Percentiles rank a stretch among this genome's conserved stretches.
These are phyloP conservation scores for Xylaria polymorpha DNA, from an alignment of 2,329 filamentous ascomycete genomes.

Conservation along the genomic window DNA sequence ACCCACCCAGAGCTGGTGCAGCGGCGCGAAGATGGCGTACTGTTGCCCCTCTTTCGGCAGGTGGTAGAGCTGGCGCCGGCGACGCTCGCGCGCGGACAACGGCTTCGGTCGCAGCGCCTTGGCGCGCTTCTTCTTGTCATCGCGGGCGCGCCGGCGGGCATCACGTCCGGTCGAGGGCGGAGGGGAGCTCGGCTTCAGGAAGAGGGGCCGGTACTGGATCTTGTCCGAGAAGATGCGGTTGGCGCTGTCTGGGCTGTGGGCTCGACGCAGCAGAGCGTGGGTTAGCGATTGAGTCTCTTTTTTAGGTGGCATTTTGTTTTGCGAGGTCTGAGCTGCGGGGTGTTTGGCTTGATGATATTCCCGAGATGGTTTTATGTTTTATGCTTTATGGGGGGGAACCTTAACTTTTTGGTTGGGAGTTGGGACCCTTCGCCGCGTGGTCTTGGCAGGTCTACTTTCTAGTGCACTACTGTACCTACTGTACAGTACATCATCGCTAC, in stretches of 20 bases:
- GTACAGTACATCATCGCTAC: too few relatives aligned
- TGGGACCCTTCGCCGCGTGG: not conserved
- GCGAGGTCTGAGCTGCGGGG: too few relatives aligned
- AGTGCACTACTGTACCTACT: too few relatives aligned
- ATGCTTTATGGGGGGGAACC: not conserved
- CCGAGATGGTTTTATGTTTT: not conserved
- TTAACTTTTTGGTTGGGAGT: not conserved
- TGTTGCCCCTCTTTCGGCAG: constrained; percentile 75
- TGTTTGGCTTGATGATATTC: not conserved
- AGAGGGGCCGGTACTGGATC: constrained; percentile 83
- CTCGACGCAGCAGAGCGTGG: constrained; percentile 76
- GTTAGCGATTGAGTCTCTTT: constrained; percentile 57
- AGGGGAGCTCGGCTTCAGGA: constrained; percentile 80
- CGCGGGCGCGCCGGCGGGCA: constrained; percentile 55
- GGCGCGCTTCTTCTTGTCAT: constrained; percentile 57
- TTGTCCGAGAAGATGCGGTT: constrained; percentile 82
- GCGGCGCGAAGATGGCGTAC: constrained; percentile 80
- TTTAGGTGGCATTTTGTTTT: constrained; percentile 51
- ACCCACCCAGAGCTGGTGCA: constrained; percentile 82
- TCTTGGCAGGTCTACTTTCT: too few relatives aligned
- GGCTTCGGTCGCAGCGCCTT: constrained; percentile 69
- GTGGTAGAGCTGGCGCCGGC: constrained; percentile 77
- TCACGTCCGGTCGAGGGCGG: constrained; percentile 68
- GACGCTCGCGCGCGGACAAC: constrained; percentile 82
- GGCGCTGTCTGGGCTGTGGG: constrained; percentile 79